A percentile compares a stretch with the other conserved stretches of the same genome.
phyloP scores from a whole-genome alignment of 441 rosid species.

The Pelargonium fulgidum region DNA sequence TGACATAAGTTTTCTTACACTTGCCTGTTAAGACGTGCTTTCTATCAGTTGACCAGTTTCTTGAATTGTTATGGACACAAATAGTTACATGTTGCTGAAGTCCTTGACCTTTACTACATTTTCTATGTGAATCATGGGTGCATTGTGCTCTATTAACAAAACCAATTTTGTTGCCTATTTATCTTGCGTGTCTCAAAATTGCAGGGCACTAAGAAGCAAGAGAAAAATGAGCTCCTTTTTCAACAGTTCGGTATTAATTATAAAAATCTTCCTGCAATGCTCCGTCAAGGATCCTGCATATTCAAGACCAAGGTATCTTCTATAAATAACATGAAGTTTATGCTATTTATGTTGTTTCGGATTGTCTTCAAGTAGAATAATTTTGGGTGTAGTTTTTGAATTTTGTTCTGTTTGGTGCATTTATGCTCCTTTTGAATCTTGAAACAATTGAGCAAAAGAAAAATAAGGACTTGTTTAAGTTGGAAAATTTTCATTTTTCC shows the following conservation, averaged over 20 bases:
- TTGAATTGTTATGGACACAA: constrained; percentile 52
- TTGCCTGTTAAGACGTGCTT: no score
- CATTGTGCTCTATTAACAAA: not conserved
- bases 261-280: constrained; percentile 54
- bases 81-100: constrained; percentile 22
- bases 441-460: not conserved
- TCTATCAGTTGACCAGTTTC: constrained; percentile 19
- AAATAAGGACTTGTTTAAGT: not conserved
- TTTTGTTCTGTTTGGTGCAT: not conserved
- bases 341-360: constrained; percentile 3
- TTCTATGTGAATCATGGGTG: not conserved
- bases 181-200: constrained; percentile 19
- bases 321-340: not conserved
- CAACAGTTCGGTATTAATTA: constrained; percentile 73
- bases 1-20: constrained; percentile 24
- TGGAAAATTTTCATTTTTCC: not conserved
- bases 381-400: not conserved
- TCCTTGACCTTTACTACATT: not conserved
- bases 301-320: constrained; percentile 58
- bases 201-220: constrained; percentile 74
- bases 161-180: constrained; percentile 12
- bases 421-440: not conserved
- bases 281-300: constrained; percentile 82
- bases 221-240: constrained; percentile 76
- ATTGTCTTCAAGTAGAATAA: not conserved